Conservation (phyloP, 2,329 filamentous ascomycete genomes). For the Alternaria dauci region DNA sequence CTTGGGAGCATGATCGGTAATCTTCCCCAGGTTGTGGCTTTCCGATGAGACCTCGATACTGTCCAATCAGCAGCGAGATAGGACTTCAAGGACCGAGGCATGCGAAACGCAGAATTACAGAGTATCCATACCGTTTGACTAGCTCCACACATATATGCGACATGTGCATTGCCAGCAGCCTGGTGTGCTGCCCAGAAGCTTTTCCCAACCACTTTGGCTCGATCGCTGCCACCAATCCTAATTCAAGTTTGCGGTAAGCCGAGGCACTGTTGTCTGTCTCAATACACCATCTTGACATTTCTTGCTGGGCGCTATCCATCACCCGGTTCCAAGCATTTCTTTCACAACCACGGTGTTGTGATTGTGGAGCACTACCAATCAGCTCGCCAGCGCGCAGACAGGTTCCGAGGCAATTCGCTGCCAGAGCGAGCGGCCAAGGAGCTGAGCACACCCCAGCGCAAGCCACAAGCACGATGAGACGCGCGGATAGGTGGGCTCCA, state of each 20-base stretch:
- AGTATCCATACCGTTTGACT: background rate
- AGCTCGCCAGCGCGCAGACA: background rate
- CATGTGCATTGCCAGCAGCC: background rate
- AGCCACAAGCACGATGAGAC: slow-evolving; percentile 1
- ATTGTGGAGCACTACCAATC: slow-evolving; percentile 6
- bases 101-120: background rate
- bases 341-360: background rate
- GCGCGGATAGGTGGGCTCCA: background rate
- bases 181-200: background rate
- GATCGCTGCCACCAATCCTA: background rate
- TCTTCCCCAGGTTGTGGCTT: background rate
- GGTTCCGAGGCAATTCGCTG: slow-evolving; percentile 16
- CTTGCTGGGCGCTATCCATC: background rate
- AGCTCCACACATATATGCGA: background rate
- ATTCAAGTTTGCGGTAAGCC: background rate
- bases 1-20: slow-evolving; percentile 17
- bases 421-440: slow-evolving; percentile 6
- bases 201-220: background rate
- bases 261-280: slow-evolving; percentile 2
- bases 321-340: slow-evolving; percentile 1
- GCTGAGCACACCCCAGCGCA: slow-evolving; percentile 5
- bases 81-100: slow-evolving; percentile 6
- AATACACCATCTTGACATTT: background rate
- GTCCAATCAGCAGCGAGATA: slow-evolving; percentile 6
- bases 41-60: background rate